Base-by-base conservation (phyloP, 164 flowering plant species). In the grape (Vitis vinifera) region DNA sequence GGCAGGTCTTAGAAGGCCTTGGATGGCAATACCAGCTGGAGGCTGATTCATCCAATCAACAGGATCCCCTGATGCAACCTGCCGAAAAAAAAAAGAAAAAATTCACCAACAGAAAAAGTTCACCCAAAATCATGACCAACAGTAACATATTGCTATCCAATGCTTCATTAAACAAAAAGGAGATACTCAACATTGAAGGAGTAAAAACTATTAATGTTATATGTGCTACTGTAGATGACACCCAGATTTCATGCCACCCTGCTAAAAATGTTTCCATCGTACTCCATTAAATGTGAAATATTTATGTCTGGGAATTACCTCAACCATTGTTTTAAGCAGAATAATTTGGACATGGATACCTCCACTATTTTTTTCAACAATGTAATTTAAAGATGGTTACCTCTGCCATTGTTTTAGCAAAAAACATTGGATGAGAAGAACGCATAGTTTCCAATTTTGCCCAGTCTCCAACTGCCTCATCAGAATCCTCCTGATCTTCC, bases 371-470 rank as follows among this genome's bases (percentile, higher is more conserved):
- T 23, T 31, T 31, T 31, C 44, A 31, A 6, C 44, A 4, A 31
- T 31, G 7, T 31, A 37, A 37, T 37, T 37, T 10, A 17, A 60
- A 31, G 51, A 17, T 9, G 27, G 29, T 59, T 77, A 92, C 97
- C 93, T 94, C 93, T 14, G 97, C 63, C 51, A 94, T 59, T 78
- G 75, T 91, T 71, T 81, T 87, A 53, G 98, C 97, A 78, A 94
- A 94, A 78, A 84, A 84, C 88, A 91, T 83, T 10, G 98, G 98
- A 82, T 94, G 98, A 75, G 90, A 86, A 71, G 88, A 84, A 14
- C 93, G 86, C 98, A 94, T 94, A 4, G 98, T 94, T 61, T 92
- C 97, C 79, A 92, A 80, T 61, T 91, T 91, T 59, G 97, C 97
- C 98, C 98, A 92, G 76, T 92, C 97, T 68, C 91, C 94, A 30